Conservation (phyloP, 352 stramenopile genomes). For the Phytopythium vexans region DNA sequence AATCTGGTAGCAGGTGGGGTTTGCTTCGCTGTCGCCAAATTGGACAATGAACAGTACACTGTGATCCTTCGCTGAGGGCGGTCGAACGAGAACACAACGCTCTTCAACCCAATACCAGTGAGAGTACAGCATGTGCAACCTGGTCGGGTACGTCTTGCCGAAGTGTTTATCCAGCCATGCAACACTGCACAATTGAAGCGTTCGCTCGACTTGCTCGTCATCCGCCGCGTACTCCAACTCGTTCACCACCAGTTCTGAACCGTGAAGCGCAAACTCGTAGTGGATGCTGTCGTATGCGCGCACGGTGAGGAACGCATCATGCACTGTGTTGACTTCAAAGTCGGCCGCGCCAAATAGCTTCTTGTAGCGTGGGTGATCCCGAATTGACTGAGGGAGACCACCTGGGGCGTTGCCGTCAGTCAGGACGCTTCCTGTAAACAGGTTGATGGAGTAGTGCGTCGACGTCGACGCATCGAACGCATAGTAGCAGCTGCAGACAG, state of each 20-base stretch:
- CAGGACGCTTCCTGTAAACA: constrained; percentile 41
- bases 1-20: constrained; percentile 27
- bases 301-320: constrained; percentile 29
- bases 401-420: constrained; percentile 34
- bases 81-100: constrained; percentile 35
- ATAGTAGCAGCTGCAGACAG: constrained; percentile 26
- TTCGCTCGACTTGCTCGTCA: constrained; percentile 4
- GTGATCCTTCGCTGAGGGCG: constrained; percentile 12
- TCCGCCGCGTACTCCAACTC: constrained; percentile 15
- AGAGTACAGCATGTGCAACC: constrained; percentile 29
- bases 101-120: constrained; percentile 52
- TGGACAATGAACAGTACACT: constrained; percentile 18
- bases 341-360: constrained; percentile 43
- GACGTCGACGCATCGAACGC: constrained; percentile 9
- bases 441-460: constrained; percentile 43
- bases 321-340: constrained; percentile 40
- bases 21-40: constrained; percentile 2
- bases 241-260: constrained; percentile 26
- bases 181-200: constrained; percentile 27
- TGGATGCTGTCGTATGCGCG: constrained; percentile 16
- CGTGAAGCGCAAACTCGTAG: constrained; percentile 33
- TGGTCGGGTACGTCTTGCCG: constrained; percentile 14
- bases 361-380: constrained; percentile 20
- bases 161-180: constrained; percentile 25
- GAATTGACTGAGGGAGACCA: constrained; percentile 35